Evolutionary conservation across 2,329 filamentous ascomycete genomes (phyloP).

Genomic region (Fusarium succisae): DNA sequence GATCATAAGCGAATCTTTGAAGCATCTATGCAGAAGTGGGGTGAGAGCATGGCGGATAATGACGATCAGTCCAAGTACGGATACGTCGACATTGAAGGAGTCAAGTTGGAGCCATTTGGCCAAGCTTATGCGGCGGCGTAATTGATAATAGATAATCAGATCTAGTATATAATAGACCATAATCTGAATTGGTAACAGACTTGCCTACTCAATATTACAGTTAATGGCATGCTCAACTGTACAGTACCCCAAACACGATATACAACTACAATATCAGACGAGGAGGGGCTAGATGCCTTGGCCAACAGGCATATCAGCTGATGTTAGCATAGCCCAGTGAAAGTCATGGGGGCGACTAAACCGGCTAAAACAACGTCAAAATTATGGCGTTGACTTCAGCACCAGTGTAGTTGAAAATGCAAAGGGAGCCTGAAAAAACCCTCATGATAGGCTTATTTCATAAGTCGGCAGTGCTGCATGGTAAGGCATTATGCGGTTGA

Average conservation of each 20-base stretch:
- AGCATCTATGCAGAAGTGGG: slow-evolving; percentile 44
- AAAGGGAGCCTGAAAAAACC: background rate
- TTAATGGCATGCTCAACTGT: background rate
- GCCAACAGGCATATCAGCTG: background rate
- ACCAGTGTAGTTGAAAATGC: background rate
- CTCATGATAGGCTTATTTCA: background rate
- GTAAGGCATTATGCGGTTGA: background rate
- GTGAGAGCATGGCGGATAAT: slow-evolving; percentile 44
- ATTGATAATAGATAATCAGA: background rate
- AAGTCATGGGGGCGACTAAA: background rate
- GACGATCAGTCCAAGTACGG: slow-evolving; percentile 46
- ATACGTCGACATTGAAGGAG: slow-evolving; percentile 45
- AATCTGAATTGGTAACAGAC: no score
- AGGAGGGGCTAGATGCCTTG: background rate
- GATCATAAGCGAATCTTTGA: slow-evolving; percentile 45
- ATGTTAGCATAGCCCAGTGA: background rate
- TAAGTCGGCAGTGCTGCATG: background rate
- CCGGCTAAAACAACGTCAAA: background rate
- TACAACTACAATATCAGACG: no score
- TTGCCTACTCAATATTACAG: background rate
- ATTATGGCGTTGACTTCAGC: background rate
- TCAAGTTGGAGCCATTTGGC: slow-evolving; percentile 47
- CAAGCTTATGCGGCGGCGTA: slow-evolving; percentile 33
- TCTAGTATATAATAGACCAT: background rate
- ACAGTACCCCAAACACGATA: no score